Evolutionary conservation across 2,329 filamentous ascomycete species (phyloP), one percentile per base, ranked within the genome.

Genomic region (Botrytis pseudocinerea): DNA sequence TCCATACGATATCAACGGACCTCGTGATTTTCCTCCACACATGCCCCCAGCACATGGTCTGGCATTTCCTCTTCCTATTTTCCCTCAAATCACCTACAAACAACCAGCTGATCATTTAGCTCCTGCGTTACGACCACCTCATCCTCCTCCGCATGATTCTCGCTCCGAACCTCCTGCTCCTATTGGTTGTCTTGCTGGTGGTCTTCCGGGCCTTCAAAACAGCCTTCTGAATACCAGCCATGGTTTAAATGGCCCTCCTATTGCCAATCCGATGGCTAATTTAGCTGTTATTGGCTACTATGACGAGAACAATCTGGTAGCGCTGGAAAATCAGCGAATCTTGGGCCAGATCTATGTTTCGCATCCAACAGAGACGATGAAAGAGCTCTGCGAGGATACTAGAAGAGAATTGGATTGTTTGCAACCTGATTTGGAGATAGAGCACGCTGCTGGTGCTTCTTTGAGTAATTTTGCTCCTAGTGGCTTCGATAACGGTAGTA

Each of bases 31-130:
- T 0, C 44, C 63, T 3, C 32, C 44, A n/a, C 14, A 40, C 10
- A 1, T 5, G 0, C 6, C 14, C 0, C 22, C 32, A n/a, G 20
- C 25, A 54, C 48, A 1, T 18, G 22, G 2, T 8, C 12, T 3
- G n/a, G 44, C 10, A 7, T 20, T 38, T 38, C 22, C 14, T 38
- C 63, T 20, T n/a, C 12, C 32, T 14, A 2, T 16, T 3, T 5
- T 12, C 8, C 63, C 32, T 18, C 22, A n/a, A 14, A 16, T 18
- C 14, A 2, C 20, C 6, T n/a, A 66, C 32, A 44, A 51, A 25
- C 32, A n/a, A 9, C 6, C 14, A 18, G 20, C 32, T 40, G 1
- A 14, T 20, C n/a, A 10, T 22, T 8, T 35, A 9, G 18, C 42
- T 5, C 28, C 42, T 5, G 42, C 42, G 35, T 32, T 14, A 16